Conservation (phyloP, 257 asterid genomes). For the Rehmannia glutinosa region DNA sequence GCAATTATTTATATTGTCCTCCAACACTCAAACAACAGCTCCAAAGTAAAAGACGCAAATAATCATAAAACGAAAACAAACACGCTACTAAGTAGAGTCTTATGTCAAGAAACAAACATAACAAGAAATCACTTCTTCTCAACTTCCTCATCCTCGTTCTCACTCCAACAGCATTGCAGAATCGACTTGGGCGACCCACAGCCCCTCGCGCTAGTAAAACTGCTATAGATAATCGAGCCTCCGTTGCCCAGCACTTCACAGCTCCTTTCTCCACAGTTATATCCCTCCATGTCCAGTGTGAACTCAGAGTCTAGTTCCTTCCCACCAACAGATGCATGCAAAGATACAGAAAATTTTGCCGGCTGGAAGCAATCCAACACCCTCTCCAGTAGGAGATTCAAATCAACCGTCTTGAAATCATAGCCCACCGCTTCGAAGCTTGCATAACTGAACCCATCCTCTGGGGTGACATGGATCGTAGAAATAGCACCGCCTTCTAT, state of each 20-base stretch:
- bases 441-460: constrained; percentile 85
- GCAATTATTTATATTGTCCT: no score
- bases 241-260: constrained; percentile 47
- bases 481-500: constrained; percentile 59
- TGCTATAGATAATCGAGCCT: constrained; percentile 43
- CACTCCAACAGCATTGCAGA: constrained; percentile 59
- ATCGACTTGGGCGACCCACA: constrained; percentile 68
- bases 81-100: no score
- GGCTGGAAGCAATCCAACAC: constrained; percentile 72
- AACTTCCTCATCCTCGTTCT: constrained; percentile 60
- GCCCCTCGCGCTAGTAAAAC: constrained; percentile 34
- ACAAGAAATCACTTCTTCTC: no score
- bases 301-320: no score
- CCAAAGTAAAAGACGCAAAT: no score
- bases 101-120: no score
- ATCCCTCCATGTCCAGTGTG: no score
- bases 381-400: constrained; percentile 46
- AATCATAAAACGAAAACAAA: no score
- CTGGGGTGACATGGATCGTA: constrained; percentile 71
- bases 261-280: no score
- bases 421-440: constrained; percentile 83
- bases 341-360: constrained; percentile 56
- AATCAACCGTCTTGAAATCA: constrained; percentile 34
- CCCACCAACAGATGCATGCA: no score
- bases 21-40: no score